Percentiles rank a stretch among this genome's conserved stretches.
These are phyloP conservation scores for Oxyria digyna DNA, from an alignment of 148 eudicot genomes.

Conservation along the genomic window DNA sequence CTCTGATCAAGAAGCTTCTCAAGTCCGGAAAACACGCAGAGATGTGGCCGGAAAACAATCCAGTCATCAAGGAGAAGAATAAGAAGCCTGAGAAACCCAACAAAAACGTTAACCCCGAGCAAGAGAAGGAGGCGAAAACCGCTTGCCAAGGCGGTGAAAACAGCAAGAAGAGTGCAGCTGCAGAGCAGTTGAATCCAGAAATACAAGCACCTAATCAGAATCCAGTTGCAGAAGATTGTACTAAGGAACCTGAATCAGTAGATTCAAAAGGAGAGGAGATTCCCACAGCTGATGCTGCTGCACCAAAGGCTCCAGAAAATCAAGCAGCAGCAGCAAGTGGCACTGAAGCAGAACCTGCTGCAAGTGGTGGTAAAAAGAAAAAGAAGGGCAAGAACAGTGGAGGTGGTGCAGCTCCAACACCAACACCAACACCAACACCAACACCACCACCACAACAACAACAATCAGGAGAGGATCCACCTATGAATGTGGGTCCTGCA, in stretches of 20 bases:
- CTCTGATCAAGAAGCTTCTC: conserved; percentile 51
- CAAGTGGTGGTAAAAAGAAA: conserved; percentile 15
- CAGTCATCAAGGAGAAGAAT: background rate
- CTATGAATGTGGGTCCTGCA: background rate
- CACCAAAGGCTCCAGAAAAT: background rate
- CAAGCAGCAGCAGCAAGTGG: background rate
- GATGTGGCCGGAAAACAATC: conserved; percentile 26
- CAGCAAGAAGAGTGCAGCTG: background rate
- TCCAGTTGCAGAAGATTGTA: background rate
- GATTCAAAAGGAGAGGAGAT: background rate
- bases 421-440: background rate
- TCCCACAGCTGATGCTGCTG: background rate
- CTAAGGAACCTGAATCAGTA: background rate
- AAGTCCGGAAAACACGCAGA: conserved; percentile 74
- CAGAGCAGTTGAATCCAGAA: background rate
- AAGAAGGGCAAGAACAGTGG: background rate
- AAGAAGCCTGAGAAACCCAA: conserved; percentile 17
- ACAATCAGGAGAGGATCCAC: background rate
- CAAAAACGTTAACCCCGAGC: conserved; percentile 17
- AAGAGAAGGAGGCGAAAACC: conserved; percentile 14
- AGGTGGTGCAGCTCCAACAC: background rate
- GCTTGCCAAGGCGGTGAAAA: background rate
- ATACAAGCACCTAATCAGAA: conserved; percentile 6
- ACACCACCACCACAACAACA: background rate
- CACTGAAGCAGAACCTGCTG: background rate